A percentile compares a stretch with the other conserved stretches of the same genome.
These are phyloP conservation scores for Globisporangium carolinianum DNA, from an alignment of 352 stramenopile species.

Conservation along the genomic window DNA sequence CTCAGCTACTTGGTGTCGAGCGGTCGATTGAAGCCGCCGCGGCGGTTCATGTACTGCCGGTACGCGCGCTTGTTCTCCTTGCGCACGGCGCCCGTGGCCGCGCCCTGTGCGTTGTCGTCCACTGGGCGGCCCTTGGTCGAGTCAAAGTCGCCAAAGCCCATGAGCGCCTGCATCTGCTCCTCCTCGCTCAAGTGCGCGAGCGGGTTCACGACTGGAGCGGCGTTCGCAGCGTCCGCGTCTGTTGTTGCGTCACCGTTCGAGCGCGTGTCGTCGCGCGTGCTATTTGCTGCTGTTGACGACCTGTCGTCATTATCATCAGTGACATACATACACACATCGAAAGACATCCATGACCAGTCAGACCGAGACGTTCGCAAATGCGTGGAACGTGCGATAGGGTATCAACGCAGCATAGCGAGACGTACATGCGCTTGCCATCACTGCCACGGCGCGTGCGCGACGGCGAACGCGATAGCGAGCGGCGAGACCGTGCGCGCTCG, in stretches of 20 bases:
- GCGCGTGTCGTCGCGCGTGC: too few species aligned
- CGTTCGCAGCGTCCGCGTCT: background rate
- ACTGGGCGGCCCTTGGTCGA: slow-evolving; percentile 91
- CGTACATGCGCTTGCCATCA: too few species aligned
- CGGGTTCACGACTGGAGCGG: background rate
- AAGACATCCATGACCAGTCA: too few species aligned
- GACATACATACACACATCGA: too few species aligned
- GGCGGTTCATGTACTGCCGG: slow-evolving; percentile 97
- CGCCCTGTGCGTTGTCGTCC: slow-evolving; percentile 86
- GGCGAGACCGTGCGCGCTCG: too few species aligned
- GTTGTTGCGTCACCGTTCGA: too few species aligned
- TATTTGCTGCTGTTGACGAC: too few species aligned
- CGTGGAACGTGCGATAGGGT: slow-evolving; percentile 1
- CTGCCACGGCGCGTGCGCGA: slow-evolving; percentile 8
- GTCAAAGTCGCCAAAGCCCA: slow-evolving; percentile 90
- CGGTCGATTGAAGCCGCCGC: slow-evolving; percentile 92
- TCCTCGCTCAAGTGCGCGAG: slow-evolving; percentile 48
- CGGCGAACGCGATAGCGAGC: slow-evolving; percentile 1
- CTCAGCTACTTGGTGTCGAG: slow-evolving; percentile 66
- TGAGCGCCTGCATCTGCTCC: slow-evolving; percentile 78
- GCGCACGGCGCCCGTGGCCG: slow-evolving; percentile 70
- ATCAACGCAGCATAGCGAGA: too few species aligned
- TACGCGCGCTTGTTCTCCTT: slow-evolving; percentile 93
- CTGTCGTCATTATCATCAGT: too few species aligned
- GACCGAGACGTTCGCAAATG: too few species aligned